Evolutionary conservation across 306 rosid species (phyloP), one percentile per base, ranked within the genome.

Genomic region (Cucumis cinereus): DNA sequence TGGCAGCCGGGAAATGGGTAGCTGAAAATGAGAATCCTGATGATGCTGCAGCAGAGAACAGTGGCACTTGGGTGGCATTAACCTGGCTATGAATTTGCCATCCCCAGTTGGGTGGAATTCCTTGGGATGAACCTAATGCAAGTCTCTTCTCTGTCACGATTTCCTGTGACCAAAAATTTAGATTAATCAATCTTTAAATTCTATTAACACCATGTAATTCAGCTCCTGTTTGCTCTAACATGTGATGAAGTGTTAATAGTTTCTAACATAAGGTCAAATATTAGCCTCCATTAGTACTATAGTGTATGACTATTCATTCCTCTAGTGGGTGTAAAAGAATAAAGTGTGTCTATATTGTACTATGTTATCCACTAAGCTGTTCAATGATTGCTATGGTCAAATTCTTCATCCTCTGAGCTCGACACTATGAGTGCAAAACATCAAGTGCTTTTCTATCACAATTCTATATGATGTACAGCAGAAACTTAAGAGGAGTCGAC

Each of bases 1-100:
- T 82, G 78, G 91, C 81, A 83, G 88, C 83, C 26, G 90, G 66
- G 49, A 90, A 86, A 79, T 84, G 79, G 74, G 89, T 83, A 81
- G 93, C 90, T 78, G 94, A 86, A 84, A 85, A 83, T 30, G 99
- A 92, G 99, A 95, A 95, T 95, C 99, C 98, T 95, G 99, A 95
- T 95, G 99, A 95, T 95, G 99, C 99, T 92, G 99, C 99, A 87
- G 92, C 68, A 78, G 96, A 86, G 92, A 94, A 89, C 79, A 83
- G 83, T 84, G 95, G 90, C 84, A 89, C 79, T 77, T 87, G 86
- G 85, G 85, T 79, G 52, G 86, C 90, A 81, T 74, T 77, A 73
- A 84, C 88, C 82, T 82, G 95, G 66, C 90, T 83, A 72, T 85
- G 96, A 73, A 84, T 86, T 89, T 85, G 88, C 96, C 98, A 92